These are phyloP conservation scores for Pezicula radicicola DNA, from an alignment of 2,329 filamentous ascomycete genomes.

Conservation along the genomic window DNA sequence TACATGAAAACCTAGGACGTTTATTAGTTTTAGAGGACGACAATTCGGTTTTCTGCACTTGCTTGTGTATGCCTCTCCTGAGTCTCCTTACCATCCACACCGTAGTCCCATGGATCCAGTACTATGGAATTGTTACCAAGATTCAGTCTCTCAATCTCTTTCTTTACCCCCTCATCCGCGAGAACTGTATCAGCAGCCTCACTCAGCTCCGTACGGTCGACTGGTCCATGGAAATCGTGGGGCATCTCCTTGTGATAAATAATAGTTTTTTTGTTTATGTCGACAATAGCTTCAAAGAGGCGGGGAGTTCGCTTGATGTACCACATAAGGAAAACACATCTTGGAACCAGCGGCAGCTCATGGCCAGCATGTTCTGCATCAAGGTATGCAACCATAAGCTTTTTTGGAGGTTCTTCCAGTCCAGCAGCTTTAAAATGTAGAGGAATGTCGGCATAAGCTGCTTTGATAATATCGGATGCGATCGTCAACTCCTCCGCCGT, in stretches of 20 bases:
- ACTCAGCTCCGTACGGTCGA: not conserved
- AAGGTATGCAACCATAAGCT: not conserved
- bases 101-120: not conserved
- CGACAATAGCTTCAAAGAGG: not conserved
- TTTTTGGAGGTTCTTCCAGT: not conserved
- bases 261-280: not conserved
- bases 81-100: not conserved
- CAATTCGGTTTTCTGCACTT: not conserved
- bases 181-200: not conserved
- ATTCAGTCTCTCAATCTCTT: not conserved
- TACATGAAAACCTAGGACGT: not conserved
- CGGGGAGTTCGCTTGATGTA: not conserved
- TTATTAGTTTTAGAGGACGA: not conserved
- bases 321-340: not conserved
- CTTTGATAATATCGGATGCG: not conserved
- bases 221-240: not conserved
- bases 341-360: not conserved
- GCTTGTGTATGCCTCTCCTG: not conserved
- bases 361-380: not conserved
- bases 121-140: not conserved
- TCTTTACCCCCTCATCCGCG: not conserved
- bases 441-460: not conserved
- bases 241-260: not conserved
- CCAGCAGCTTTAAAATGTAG: not conserved
- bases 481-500: not conserved